Evolutionary conservation across 805 yeast species (phyloP), one percentile per base, ranked within the genome.

Genomic region (Ogataea nakhonphanomensis): DNA sequence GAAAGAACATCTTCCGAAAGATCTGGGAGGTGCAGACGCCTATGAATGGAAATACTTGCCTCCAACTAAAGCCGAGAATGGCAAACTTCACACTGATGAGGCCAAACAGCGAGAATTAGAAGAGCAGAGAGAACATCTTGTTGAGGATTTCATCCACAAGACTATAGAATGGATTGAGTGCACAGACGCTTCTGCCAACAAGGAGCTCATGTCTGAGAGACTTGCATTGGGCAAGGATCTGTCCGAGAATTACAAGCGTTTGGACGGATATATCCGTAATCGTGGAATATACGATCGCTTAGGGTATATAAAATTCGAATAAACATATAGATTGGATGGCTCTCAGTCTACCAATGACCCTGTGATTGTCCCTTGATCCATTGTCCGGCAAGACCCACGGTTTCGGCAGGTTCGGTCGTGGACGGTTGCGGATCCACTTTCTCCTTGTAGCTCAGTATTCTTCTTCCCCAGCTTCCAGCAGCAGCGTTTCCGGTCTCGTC

Each of bases 401-500:
- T 41, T 4, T 40, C 42, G 9, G 20, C 20, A 17, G 26, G n/a
- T 26, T 13, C 39, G 33, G 51, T 8, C 11, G 26, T 11, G 28
- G 33, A 15, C 8, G 38, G 14, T n/a, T 17, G 22, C 10, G 37
- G 17, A 12, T 14, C 25, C 10, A 33, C 37, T 21, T 38, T 38
- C 13, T 26, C 32, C 11, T 46, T 65, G 45, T 76, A 75, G 39
- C 79, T 74, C 39, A 82, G 66, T 20, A 82, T 69, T 46, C 91
- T 73, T 57, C 78, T 78, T 58, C 95, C 96, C 97, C 97, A 89
- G 34, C 69, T 74, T 41, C 96, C 91, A 20, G 95, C 96, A 15
- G 96, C 96, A 9, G 89, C 78, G 53, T 84, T 93, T 30, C 95
- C 95, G 2, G 96, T 90, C 60, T 90, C 97, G 65, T 90, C 97